A percentile compares a stretch with the other conserved stretches of the same genome.
Conservation (phyloP, 1,284 basidiomycete genomes). For the Sanghuangporus sanghuang region DNA sequence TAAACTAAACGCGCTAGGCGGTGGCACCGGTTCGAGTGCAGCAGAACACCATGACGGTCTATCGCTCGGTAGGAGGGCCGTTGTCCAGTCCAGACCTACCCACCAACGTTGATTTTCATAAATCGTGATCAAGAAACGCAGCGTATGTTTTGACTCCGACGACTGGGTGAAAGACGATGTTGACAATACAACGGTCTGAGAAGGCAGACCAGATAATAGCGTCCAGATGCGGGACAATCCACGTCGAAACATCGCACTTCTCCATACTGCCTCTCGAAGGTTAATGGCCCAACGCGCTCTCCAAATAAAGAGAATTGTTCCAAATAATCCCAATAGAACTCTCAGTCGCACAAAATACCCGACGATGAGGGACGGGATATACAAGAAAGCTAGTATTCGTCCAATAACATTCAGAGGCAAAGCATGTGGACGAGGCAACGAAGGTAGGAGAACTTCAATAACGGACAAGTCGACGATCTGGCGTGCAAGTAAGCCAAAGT, state of each 20-base stretch:
- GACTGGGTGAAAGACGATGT: not conserved
- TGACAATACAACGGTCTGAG: conserved; percentile 1
- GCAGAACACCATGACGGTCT: conserved; percentile 84
- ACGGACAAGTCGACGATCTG: conserved; percentile 43
- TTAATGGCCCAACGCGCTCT: conserved; percentile 60
- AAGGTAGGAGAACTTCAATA: conserved; percentile 48
- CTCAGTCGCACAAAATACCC: conserved; percentile 53
- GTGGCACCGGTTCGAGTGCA: conserved; percentile 51
- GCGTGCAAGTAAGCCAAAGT: conserved; percentile 44
- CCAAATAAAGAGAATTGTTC: conserved; percentile 55
- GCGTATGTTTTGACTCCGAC: conserved; percentile 22
- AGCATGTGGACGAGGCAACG: conserved; percentile 25
- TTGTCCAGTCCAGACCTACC: conserved; percentile 90
- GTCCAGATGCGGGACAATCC: conserved; percentile 43
- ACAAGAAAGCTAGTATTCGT: conserved; percentile 45
- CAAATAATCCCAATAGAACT: conserved; percentile 52
- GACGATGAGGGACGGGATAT: conserved; percentile 55
- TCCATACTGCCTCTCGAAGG: conserved; percentile 48
- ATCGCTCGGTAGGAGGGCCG: conserved; percentile 85
- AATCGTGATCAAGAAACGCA: conserved; percentile 83
- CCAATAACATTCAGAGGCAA: conserved; percentile 32
- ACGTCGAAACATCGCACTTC: conserved; percentile 67
- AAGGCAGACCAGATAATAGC: conserved; percentile 42
- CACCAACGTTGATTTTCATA: conserved; percentile 97
- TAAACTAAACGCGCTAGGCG: conserved; percentile 59